These are phyloP conservation scores for Dactylorhiza incarnata DNA, from an alignment of 106 monocot species.

Conservation along the genomic window DNA sequence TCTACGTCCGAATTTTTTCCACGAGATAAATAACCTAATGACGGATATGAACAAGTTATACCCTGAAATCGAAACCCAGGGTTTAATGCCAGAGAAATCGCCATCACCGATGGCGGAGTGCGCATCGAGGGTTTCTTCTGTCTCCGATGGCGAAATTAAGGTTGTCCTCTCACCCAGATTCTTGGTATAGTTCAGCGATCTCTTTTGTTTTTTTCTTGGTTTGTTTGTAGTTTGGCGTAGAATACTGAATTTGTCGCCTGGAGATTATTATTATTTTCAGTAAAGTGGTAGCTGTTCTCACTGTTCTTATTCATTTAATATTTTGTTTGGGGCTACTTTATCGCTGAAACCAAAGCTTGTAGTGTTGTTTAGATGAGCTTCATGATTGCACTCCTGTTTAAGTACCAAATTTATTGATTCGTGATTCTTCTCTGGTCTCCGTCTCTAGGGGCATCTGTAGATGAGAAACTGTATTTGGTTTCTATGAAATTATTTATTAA, in stretches of 20 bases:
- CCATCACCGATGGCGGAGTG: background rate
- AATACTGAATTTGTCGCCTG: background rate
- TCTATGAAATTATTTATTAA: no score
- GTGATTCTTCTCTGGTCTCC: no score
- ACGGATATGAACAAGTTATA: background rate
- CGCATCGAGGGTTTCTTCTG: slow-evolving; percentile 1
- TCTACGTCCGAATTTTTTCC: background rate
- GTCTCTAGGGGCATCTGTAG: no score
- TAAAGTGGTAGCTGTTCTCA: background rate
- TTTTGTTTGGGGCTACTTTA: background rate
- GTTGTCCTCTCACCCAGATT: background rate
- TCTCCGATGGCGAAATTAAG: background rate
- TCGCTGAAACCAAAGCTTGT: background rate
- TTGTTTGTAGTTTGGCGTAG: background rate
- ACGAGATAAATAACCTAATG: background rate
- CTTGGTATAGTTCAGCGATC: background rate
- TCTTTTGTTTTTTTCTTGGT: background rate
- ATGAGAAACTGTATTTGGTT: no score
- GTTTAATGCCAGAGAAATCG: background rate
- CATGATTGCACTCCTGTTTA: background rate
- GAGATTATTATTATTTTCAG: background rate
- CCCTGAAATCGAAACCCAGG: background rate
- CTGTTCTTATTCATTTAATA: background rate
- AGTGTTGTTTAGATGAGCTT: background rate
- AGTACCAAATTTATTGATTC: no score